phyloP scores from a whole-genome alignment of 768 basidiomycete species.

The Podaxis sp. region DNA sequence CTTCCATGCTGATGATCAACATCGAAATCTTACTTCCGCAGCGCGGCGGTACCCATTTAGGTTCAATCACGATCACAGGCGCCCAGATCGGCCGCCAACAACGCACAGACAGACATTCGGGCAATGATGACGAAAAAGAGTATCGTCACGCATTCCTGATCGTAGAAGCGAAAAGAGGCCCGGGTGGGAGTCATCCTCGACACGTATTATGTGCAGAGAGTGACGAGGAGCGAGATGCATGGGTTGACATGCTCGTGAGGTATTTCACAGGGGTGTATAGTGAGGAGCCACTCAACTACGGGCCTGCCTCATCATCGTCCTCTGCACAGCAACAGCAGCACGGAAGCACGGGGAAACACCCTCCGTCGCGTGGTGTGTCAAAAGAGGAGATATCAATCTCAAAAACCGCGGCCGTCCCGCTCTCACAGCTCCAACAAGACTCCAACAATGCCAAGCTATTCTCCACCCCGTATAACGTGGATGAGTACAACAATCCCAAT shows the following conservation, averaged over 20 bases:
- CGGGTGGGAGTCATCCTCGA: slow-evolving; percentile 66
- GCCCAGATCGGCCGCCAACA: slow-evolving; percentile 98
- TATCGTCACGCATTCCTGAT: slow-evolving; percentile 98
- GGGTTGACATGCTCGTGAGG: slow-evolving; percentile 92
- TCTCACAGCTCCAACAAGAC: slow-evolving; percentile 57
- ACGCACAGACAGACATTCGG: slow-evolving; percentile 47
- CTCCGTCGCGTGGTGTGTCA: slow-evolving; percentile 42
- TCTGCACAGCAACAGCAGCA: slow-evolving; percentile 24
- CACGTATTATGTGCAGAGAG: slow-evolving; percentile 98
- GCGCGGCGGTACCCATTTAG: slow-evolving; percentile 91
- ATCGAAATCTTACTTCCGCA: slow-evolving; percentile 17
- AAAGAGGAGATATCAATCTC: slow-evolving; percentile 56
- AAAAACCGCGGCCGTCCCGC: slow-evolving; percentile 48
- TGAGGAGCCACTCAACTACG: slow-evolving; percentile 52
- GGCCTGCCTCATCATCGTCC: slow-evolving; percentile 25
- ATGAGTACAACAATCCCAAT: slow-evolving; percentile 26
- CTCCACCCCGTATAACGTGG: slow-evolving; percentile 38
- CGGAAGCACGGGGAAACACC: slow-evolving; percentile 32
- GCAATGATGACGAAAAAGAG: slow-evolving; percentile 75
- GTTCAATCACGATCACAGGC: slow-evolving; percentile 85
- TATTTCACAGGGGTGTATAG: slow-evolving; percentile 83
- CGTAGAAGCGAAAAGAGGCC: slow-evolving; percentile 80
- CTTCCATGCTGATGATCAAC: slow-evolving; percentile 16
- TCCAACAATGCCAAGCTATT: slow-evolving; percentile 57
- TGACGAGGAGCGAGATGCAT: slow-evolving; percentile 87